phyloP scores from a whole-genome alignment of 768 basidiomycete species.

The Daedaleopsis nitida region DNA sequence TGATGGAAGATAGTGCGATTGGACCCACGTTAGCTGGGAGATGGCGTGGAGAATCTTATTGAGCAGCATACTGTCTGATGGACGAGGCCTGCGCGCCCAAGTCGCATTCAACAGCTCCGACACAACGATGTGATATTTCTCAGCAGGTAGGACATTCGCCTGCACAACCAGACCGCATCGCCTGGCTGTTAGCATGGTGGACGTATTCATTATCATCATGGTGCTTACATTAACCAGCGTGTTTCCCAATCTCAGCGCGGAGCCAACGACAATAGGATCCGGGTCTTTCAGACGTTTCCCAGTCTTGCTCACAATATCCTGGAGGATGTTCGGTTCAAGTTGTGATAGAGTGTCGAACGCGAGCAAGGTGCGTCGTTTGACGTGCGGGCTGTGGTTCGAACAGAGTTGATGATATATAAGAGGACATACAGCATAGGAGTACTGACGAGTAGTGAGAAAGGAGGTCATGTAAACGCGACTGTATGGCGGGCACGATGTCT shows the following conservation, averaged over 20 bases:
- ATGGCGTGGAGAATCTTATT: conserved; percentile 20
- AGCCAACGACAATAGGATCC: conserved; percentile 44
- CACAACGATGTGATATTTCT: conserved; percentile 17
- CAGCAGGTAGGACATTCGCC: conserved; percentile 19
- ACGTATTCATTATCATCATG: not conserved
- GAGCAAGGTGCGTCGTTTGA: conserved; percentile 64
- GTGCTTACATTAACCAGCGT: conserved; percentile 33
- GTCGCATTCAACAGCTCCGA: conserved; percentile 13
- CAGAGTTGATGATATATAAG: not conserved
- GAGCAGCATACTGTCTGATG: conserved; percentile 11
- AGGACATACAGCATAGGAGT: conserved; percentile 12
- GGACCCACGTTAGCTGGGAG: conserved; percentile 17
- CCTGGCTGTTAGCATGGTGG: not conserved
- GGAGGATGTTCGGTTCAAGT: conserved; percentile 48
- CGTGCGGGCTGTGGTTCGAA: conserved; percentile 44
- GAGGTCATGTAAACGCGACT: conserved; percentile 62
- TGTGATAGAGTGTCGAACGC: conserved; percentile 56
- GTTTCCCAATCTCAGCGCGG: conserved; percentile 42
- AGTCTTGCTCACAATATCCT: conserved; percentile 41
- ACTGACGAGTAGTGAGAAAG: conserved; percentile 79
- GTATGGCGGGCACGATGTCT: conserved; percentile 77
- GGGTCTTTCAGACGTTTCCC: conserved; percentile 46
- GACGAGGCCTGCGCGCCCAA: conserved; percentile 19
- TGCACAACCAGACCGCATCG: conserved; percentile 6
- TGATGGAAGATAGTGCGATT: not conserved